Percentiles rank a stretch among this genome's conserved stretches.
Evolutionary conservation across 352 stramenopile species (phyloP).

Genomic region (Aphanomyces euteiches): DNA sequence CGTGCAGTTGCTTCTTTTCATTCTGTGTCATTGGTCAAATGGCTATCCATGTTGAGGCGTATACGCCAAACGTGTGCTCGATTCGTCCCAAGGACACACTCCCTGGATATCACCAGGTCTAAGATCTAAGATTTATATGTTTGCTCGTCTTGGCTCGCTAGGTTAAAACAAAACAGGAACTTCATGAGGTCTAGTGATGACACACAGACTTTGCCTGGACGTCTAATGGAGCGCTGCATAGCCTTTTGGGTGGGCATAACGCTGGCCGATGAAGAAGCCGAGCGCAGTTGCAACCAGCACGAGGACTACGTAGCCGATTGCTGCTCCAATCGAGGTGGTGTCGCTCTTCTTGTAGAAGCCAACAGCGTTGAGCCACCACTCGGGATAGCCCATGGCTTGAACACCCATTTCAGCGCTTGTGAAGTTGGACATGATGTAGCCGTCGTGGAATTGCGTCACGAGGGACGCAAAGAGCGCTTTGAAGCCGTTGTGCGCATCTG

Average conservation of each 20-base stretch:
- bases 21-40: conserved; percentile 29
- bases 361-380: conserved; percentile 76
- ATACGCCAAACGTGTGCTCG: background rate
- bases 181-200: no score
- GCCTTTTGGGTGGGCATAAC: background rate
- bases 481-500: conserved; percentile 49
- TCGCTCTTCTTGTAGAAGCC: conserved; percentile 57
- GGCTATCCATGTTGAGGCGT: conserved; percentile 19
- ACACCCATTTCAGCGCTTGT: conserved; percentile 37
- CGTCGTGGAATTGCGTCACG: conserved; percentile 73
- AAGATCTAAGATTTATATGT: background rate
- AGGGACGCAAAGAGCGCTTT: conserved; percentile 58
- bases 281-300: background rate
- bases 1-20: conserved; percentile 21
- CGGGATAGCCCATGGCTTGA: conserved; percentile 66
- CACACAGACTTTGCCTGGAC: no score
- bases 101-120: conserved; percentile 13
- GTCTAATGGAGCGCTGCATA: no score
- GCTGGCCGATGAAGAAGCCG: background rate
- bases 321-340: background rate
- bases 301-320: background rate
- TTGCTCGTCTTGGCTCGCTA: no score
- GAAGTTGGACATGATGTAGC: conserved; percentile 62
- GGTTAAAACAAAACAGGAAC: no score
- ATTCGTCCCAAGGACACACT: conserved; percentile 25